Evolutionary conservation across 306 rosid genomes (phyloP), one percentile per base, ranked within the genome.

Genomic region (Quercus robur): DNA sequence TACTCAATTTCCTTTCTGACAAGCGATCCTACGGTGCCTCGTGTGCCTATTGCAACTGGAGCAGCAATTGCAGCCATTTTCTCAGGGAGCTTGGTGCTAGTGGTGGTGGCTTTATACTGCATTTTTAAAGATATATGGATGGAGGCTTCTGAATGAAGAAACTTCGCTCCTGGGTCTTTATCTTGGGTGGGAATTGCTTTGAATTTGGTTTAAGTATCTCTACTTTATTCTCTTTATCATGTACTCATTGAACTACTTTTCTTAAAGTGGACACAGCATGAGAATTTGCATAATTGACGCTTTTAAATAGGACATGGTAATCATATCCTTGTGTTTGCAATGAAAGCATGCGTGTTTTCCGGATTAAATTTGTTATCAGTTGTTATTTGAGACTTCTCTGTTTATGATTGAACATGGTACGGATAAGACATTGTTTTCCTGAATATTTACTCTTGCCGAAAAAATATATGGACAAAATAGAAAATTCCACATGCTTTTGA

Each of bases 11-110:
- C 94, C 82, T 83, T 90, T 85, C 85, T 87, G 18, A 93, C 89
- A 3, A 93, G 90, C 18, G 97, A 91, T 56, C 93, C 98, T 8
- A 93, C 84, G 1, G 98, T 93, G 77, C 98, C 98, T 20, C 90
- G 87, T 77, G 97, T 92, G 77, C 97, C 97, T 57, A 92, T 81
- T 56, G 95, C 90, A 56, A 88, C 82, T 15, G 97, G 94, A 87
- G 88, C 75, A 71, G 88, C 75, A 71, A 88, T 68, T 71, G 84
- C 85, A 52, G 88, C 87, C 97, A 92, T 93, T 85, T 81, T 76
- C 58, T 84, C 80, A 62, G 35, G 56, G 70, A 70, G 67, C 82
- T 78, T 87, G 79, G 82, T 81, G 20, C 63, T 67, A 54, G 74
- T 68, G 80, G 35, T 63, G 78, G 71, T 76, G 81, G 85, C 77